phyloP scores from a whole-genome alignment of 2,329 filamentous ascomycete genomes.

The Knoxdaviesia proteae region DNA sequence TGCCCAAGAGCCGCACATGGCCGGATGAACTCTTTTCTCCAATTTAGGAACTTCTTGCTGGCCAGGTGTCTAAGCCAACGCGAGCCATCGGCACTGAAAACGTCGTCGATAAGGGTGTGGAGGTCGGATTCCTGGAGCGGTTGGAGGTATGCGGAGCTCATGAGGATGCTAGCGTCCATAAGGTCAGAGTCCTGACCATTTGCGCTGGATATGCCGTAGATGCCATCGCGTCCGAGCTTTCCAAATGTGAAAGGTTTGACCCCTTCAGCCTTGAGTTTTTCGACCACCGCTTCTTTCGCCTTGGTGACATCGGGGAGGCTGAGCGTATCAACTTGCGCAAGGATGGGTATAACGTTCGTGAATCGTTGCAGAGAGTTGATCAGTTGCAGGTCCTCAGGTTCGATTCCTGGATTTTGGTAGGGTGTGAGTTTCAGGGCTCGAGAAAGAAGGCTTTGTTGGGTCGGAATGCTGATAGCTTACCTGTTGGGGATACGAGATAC shows the following conservation, averaged over 20 bases:
- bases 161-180: constrained; percentile 84
- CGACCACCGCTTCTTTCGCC: constrained; percentile 37
- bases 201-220: constrained; percentile 44
- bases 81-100: constrained; percentile 62
- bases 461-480: constrained; percentile 22
- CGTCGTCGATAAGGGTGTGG: constrained; percentile 39
- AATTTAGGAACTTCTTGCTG: constrained; percentile 61
- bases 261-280: constrained; percentile 32
- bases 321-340: constrained; percentile 57
- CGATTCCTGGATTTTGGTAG: not conserved
- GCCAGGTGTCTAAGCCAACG: constrained; percentile 66
- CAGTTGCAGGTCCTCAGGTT: constrained; percentile 39
- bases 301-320: constrained; percentile 31
- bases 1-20: not conserved
- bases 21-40: constrained; percentile 25
- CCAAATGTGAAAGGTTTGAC: constrained; percentile 47
- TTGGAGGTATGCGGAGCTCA: constrained; percentile 77
- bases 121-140: constrained; percentile 65
- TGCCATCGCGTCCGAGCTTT: constrained; percentile 10
- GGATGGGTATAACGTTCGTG: constrained; percentile 69
- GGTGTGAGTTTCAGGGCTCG: too few relatives aligned
- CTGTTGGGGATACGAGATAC: constrained; percentile 51
- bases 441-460: constrained; percentile 15
- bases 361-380: constrained; percentile 48
- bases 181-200: constrained; percentile 29